Conservation (phyloP, 306 rosid genomes). For the Senna siamea region DNA sequence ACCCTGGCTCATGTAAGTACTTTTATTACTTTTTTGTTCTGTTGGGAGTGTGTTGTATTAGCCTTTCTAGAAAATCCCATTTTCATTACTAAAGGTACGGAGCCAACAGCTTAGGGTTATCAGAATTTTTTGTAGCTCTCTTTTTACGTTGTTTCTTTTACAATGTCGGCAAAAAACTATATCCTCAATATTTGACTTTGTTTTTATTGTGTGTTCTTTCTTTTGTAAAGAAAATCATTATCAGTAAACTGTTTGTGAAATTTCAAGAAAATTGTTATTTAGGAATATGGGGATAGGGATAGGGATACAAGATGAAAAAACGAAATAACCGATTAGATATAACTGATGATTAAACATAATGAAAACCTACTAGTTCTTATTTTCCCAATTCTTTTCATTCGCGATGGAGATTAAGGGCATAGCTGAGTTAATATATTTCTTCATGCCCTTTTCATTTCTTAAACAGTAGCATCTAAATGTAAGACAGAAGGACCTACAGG, state of each 20-base stretch:
- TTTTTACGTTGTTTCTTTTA: not conserved
- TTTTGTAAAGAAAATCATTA: not conserved
- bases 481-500: not conserved
- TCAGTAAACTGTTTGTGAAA: not conserved
- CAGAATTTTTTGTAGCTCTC: not conserved
- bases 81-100: not conserved
- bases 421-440: slow-evolving; percentile 1
- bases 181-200: not conserved
- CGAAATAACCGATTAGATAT: not conserved
- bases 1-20: slow-evolving; percentile 73
- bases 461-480: not conserved
- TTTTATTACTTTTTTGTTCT: slow-evolving; percentile 5
- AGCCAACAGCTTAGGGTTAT: not conserved
- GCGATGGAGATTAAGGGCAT: slow-evolving; percentile 15
- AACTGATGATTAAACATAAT: not conserved
- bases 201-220: not conserved
- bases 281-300: not conserved
- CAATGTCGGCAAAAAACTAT: not conserved
- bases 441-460: slow-evolving; percentile 5
- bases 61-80: not conserved
- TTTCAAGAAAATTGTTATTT: not conserved
- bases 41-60: slow-evolving; percentile 11
- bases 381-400: slow-evolving; percentile 5
- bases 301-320: not conserved
- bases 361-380: not conserved